Conservation (phyloP, 2,329 filamentous ascomycete species). For the Aspergillus quadricinctus region DNA sequence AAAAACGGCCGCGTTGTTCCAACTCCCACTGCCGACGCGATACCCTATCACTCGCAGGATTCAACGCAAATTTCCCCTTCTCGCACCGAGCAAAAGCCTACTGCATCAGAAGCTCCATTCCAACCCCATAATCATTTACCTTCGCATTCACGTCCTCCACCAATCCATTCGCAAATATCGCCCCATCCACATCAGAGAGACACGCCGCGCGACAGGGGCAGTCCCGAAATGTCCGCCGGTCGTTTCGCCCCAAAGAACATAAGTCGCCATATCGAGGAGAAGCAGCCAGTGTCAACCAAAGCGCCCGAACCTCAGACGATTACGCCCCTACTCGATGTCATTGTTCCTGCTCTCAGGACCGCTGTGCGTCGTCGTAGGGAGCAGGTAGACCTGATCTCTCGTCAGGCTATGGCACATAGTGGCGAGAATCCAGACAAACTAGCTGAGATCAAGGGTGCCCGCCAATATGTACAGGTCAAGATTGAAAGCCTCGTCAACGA, state of each 20-base stretch:
- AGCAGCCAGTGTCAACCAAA: conserved; percentile 11
- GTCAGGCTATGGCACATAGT: conserved; percentile 45
- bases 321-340: conserved; percentile 83
- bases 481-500: conserved; percentile 77
- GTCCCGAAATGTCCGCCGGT: neutral
- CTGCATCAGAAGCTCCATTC: conserved; percentile 6
- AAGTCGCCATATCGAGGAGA: conserved; percentile 9
- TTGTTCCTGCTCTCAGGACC: conserved; percentile 87
- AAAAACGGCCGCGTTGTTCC: conserved; percentile 10
- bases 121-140: conserved; percentile 3
- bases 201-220: conserved; percentile 9
- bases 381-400: conserved; percentile 45
- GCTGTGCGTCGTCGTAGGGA: conserved; percentile 74
- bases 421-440: conserved; percentile 44
- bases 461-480: conserved; percentile 77
- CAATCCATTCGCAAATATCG: conserved; percentile 54
- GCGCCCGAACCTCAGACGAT: conserved; percentile 54
- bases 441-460: conserved; percentile 54
- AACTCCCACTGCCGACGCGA: conserved; percentile 22
- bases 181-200: conserved; percentile 31
- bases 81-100: conserved; percentile 9
- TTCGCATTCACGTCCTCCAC: conserved; percentile 30
- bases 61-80: conserved; percentile 18
- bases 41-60: conserved; percentile 27
- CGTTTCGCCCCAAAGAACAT: neutral